Evolutionary conservation across 2,329 filamentous ascomycete species (phyloP).

Genomic region (Didymella segeticola): DNA sequence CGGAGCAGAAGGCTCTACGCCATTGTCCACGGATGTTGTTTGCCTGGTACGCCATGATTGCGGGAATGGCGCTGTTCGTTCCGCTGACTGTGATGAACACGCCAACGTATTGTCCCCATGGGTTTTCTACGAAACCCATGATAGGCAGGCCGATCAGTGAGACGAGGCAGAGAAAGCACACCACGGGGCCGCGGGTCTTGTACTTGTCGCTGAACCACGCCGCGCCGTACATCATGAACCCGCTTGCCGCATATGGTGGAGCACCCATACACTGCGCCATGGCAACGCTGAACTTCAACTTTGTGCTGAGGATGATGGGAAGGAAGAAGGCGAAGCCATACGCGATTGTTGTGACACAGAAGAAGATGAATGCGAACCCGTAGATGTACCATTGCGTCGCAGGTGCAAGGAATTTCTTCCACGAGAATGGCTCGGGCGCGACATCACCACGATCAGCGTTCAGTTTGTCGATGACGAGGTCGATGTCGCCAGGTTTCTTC

Average conservation of each 20-base stretch:
- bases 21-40: constrained; percentile 33
- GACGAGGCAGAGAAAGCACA: constrained; percentile 29
- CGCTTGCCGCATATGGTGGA: constrained; percentile 35
- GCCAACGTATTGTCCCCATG: constrained; percentile 32
- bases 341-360: constrained; percentile 29
- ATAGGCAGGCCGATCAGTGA: constrained; percentile 34
- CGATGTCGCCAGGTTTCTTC: constrained; percentile 23
- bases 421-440: constrained; percentile 25
- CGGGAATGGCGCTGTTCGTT: constrained; percentile 28
- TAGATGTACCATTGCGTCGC: constrained; percentile 36
- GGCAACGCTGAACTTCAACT: constrained; percentile 32
- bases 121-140: constrained; percentile 33
- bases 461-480: constrained; percentile 29
- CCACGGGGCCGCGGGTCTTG: constrained; percentile 30
- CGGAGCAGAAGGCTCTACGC: constrained; percentile 32
- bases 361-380: constrained; percentile 29
- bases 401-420: constrained; percentile 30
- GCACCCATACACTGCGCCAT: constrained; percentile 35
- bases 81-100: constrained; percentile 33
- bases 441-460: constrained; percentile 33
- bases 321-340: constrained; percentile 35
- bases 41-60: constrained; percentile 34
- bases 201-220: constrained; percentile 36
- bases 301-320: constrained; percentile 32
- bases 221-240: constrained; percentile 34